Percentiles rank a stretch among this genome's conserved stretches.
These are phyloP conservation scores for Hypomontagnella monticulosa DNA, from an alignment of 495 filamentous ascomycete species.

Conservation along the genomic window DNA sequence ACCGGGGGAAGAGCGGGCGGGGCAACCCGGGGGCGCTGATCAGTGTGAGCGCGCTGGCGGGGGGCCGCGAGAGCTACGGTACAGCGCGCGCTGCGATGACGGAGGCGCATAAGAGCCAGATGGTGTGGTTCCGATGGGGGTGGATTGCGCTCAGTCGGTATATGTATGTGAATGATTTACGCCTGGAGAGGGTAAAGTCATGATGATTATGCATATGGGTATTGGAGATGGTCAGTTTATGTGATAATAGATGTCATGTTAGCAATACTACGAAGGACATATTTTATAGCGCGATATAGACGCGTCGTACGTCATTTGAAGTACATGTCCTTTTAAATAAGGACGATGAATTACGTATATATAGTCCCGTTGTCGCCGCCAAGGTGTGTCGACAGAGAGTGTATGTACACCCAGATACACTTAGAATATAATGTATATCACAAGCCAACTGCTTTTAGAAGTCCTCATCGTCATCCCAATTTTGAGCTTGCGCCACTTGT, in stretches of 20 bases:
- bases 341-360: conserved; percentile 4
- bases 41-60: conserved; percentile 69
- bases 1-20: conserved; percentile 46
- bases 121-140: conserved; percentile 97
- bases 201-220: conserved; percentile 25
- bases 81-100: conserved; percentile 86
- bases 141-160: conserved; percentile 93
- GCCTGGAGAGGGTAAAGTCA: conserved; percentile 60
- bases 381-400: background rate
- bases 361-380: background rate
- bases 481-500: background rate
- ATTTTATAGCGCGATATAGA: background rate
- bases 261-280: background rate
- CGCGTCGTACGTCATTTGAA: background rate
- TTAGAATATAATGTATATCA: conserved; percentile 2
- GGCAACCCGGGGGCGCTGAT: conserved; percentile 65
- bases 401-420: conserved; percentile 2
- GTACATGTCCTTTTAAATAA: background rate
- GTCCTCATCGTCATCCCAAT: conserved; percentile 22
- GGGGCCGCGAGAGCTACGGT: conserved; percentile 62
- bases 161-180: conserved; percentile 94
- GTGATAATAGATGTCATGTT: background rate
- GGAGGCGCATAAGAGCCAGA: conserved; percentile 88
- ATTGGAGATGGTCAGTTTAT: background rate
- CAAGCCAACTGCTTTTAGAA: conserved; percentile 1